Evolutionary conservation across 2,329 filamentous ascomycete genomes (phyloP).

Genomic region (Pseudogymnoascus verrucosus): DNA sequence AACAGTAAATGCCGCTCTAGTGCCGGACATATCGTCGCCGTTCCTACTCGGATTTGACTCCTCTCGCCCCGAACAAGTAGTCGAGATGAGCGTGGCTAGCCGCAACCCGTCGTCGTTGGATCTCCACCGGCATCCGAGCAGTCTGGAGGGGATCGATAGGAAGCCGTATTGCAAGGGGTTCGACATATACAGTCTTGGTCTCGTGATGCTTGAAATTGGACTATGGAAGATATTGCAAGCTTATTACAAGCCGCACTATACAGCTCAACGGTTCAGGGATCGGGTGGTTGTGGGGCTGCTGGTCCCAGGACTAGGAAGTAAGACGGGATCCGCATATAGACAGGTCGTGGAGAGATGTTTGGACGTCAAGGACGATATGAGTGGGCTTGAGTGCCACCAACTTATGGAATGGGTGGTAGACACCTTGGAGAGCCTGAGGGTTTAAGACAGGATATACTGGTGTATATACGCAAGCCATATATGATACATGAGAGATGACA

Average conservation of each 20-base stretch:
- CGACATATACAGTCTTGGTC: constrained; percentile 41
- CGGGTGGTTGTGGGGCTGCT: constrained; percentile 34
- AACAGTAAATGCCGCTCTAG: constrained; percentile 24
- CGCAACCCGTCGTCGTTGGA: constrained; percentile 32
- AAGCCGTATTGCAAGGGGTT: constrained; percentile 33
- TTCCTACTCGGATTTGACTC: constrained; percentile 36
- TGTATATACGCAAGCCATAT: constrained; percentile 6
- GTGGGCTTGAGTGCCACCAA: constrained; percentile 31
- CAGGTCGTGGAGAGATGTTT: constrained; percentile 37
- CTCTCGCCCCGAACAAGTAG: constrained; percentile 31
- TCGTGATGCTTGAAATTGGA: constrained; percentile 43
- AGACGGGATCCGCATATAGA: constrained; percentile 34
- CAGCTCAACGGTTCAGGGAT: constrained; percentile 35
- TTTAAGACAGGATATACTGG: constrained; percentile 16
- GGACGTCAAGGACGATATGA: constrained; percentile 31
- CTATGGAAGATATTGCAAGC: constrained; percentile 38
- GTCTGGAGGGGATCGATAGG: constrained; percentile 32
- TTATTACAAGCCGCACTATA: constrained; percentile 36
- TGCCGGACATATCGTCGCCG: constrained; percentile 33
- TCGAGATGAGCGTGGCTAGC: constrained; percentile 32
- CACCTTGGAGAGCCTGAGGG: constrained; percentile 32
- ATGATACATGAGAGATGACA: background rate
- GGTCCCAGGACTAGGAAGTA: constrained; percentile 35
- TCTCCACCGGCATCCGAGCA: constrained; percentile 40
- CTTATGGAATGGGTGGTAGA: constrained; percentile 37